Percentiles rank a stretch among this genome's conserved stretches.
Conservation (phyloP, 2,329 filamentous ascomycete species). For the Xylaria digitata region DNA sequence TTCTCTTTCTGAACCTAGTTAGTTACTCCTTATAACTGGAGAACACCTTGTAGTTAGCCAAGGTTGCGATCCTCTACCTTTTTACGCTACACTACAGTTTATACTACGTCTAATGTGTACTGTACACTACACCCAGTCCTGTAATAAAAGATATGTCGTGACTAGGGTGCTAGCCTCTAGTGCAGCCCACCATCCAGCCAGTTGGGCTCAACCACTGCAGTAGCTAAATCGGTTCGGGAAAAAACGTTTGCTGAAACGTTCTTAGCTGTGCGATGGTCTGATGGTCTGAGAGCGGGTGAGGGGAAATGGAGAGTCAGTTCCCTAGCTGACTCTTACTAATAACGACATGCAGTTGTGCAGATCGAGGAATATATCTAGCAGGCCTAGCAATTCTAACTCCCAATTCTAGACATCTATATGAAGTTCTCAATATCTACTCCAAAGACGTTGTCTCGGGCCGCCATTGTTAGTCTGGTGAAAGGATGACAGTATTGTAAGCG, state of each 20-base stretch:
- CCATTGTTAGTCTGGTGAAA: constrained; percentile 14
- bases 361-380: constrained; percentile 8
- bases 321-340: neutral
- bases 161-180: neutral
- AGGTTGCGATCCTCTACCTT: constrained; percentile 18
- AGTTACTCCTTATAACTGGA: neutral
- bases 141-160: neutral
- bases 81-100: neutral
- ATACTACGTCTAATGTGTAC: neutral
- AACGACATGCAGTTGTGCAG: neutral
- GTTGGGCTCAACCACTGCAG: constrained; percentile 6
- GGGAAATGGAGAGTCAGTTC: constrained; percentile 10
- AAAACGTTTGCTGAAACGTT: neutral
- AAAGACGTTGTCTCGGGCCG: neutral
- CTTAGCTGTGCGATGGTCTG: neutral
- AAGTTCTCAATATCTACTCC: neutral
- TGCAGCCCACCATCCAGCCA: neutral
- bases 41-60: neutral
- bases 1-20: neutral
- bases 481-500: neutral
- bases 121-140: neutral
- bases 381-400: neutral
- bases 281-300: constrained; percentile 1
- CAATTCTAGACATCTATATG: neutral
- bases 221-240: neutral